phyloP scores from a whole-genome alignment of 768 basidiomycete species.

The Termitomyces heimii region DNA sequence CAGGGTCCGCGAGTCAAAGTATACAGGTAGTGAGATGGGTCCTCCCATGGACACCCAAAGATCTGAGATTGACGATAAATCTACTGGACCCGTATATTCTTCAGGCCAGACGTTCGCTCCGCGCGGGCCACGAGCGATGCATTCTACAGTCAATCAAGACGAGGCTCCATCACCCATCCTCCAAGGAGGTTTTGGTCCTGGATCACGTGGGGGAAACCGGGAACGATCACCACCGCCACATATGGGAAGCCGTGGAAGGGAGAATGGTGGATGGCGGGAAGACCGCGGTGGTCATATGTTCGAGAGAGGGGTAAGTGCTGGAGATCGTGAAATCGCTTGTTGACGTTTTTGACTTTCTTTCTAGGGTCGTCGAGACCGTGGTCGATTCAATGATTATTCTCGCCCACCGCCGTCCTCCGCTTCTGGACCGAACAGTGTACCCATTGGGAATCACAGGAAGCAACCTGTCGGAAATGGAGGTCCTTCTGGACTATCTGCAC shows the following conservation, averaged over 20 bases:
- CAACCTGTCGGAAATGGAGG: conserved; percentile 4
- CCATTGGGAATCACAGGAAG: conserved; percentile 25
- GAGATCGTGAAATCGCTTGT: neutral
- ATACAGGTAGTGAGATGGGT: neutral
- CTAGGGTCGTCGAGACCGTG: conserved; percentile 20
- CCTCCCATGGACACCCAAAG: conserved; percentile 2
- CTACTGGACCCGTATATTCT: conserved; percentile 18
- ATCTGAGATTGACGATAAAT: neutral
- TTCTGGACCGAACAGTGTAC: conserved; percentile 33
- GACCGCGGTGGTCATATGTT: conserved; percentile 3
- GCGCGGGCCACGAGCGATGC: conserved; percentile 22
- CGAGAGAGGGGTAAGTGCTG: conserved; percentile 7
- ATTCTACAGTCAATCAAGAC: conserved; percentile 1
- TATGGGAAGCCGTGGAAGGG: conserved; percentile 4
- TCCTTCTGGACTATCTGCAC: conserved; percentile 5
- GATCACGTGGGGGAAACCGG: neutral
- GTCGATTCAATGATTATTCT: conserved; percentile 16
- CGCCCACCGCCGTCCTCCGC: conserved; percentile 14
- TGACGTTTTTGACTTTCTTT: neutral
- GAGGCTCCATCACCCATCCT: conserved; percentile 7
- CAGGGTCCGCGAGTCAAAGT: neutral
- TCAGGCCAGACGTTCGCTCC: conserved; percentile 9
- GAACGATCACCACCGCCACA: conserved; percentile 18
- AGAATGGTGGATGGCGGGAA: conserved; percentile 8
- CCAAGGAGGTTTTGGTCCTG: conserved; percentile 1